Conservation (phyloP, 1,284 basidiomycete genomes). For the Cryptococcus amylolentus region DNA sequence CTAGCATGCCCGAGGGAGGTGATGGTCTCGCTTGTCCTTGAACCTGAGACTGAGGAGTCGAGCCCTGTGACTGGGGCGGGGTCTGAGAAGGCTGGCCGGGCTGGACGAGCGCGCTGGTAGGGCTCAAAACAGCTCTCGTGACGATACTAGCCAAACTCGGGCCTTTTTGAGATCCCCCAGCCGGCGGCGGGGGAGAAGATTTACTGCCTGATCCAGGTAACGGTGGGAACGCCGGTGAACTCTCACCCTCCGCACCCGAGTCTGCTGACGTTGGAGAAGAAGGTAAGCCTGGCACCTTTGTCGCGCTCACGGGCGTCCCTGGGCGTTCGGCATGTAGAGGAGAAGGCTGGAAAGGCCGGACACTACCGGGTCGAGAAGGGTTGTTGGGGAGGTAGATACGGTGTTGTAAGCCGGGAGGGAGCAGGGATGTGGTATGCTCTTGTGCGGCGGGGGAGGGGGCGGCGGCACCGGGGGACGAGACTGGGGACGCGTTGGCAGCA, state of each 20-base stretch:
- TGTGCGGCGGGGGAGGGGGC: background rate
- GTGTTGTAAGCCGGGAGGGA: constrained; percentile 49
- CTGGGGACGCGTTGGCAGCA: background rate
- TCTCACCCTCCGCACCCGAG: background rate
- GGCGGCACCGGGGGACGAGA: background rate
- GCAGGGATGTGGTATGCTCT: constrained; percentile 43
- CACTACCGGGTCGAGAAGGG: constrained; percentile 32
- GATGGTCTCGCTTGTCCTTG: background rate
- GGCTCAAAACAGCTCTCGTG: constrained; percentile 44
- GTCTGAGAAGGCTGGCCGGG: background rate
- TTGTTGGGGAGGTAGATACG: constrained; percentile 46
- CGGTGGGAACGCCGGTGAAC: constrained; percentile 43
- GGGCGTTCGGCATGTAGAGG: constrained; percentile 28
- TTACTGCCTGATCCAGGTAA: constrained; percentile 19
- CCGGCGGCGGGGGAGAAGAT: background rate
- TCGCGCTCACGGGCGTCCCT: background rate
- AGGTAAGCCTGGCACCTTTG: background rate
- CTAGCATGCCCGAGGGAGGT: background rate
- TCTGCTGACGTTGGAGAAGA: background rate
- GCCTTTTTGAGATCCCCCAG: constrained; percentile 14
- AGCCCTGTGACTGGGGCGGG: background rate
- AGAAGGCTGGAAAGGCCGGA: constrained; percentile 42
- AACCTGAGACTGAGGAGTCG: background rate
- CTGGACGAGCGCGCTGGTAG: constrained; percentile 28
- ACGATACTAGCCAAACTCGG: constrained; percentile 48